Conservation (phyloP, 2,329 filamentous ascomycete species). For the Polytolypa hystricis region DNA sequence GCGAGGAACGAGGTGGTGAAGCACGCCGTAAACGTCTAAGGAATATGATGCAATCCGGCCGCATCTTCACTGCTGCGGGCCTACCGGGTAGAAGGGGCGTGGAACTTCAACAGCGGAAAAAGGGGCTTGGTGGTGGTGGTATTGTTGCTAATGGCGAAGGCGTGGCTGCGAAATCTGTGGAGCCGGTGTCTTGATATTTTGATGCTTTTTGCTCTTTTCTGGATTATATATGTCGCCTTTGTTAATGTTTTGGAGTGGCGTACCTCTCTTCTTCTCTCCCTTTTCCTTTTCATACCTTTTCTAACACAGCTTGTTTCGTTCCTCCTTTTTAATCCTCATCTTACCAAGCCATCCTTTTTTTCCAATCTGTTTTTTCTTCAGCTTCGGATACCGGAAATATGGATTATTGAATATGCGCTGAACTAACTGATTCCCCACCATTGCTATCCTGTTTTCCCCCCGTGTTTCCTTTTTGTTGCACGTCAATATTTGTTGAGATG, state of each 20-base stretch:
- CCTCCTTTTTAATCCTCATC: too few relatives aligned
- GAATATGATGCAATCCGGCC: constrained; percentile 31
- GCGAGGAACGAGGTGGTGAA: constrained; percentile 37
- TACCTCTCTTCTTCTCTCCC: constrained; percentile 4
- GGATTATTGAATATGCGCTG: too few relatives aligned
- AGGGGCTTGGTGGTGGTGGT: constrained; percentile 13
- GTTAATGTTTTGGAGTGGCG: neutral
- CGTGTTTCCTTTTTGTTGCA: too few relatives aligned
- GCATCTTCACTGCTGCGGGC: constrained; percentile 30
- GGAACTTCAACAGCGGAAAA: constrained; percentile 13
- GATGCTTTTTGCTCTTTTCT: neutral
- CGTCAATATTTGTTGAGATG: too few relatives aligned
- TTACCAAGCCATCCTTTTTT: too few relatives aligned
- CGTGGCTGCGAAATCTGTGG: constrained; percentile 15
- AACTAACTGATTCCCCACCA: too few relatives aligned
- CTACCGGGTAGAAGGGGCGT: constrained; percentile 13
- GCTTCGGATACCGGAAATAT: too few relatives aligned
- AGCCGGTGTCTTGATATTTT: constrained; percentile 21
- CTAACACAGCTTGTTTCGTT: too few relatives aligned
- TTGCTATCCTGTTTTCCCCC: too few relatives aligned
- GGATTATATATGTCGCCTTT: neutral
- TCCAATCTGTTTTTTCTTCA: too few relatives aligned
- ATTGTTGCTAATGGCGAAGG: constrained; percentile 12
- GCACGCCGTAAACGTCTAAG: constrained; percentile 40
- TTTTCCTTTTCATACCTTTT: too few relatives aligned